These are phyloP conservation scores for Penicillium sp. DNA, from an alignment of 2,329 filamentous ascomycete species.

Conservation along the genomic window DNA sequence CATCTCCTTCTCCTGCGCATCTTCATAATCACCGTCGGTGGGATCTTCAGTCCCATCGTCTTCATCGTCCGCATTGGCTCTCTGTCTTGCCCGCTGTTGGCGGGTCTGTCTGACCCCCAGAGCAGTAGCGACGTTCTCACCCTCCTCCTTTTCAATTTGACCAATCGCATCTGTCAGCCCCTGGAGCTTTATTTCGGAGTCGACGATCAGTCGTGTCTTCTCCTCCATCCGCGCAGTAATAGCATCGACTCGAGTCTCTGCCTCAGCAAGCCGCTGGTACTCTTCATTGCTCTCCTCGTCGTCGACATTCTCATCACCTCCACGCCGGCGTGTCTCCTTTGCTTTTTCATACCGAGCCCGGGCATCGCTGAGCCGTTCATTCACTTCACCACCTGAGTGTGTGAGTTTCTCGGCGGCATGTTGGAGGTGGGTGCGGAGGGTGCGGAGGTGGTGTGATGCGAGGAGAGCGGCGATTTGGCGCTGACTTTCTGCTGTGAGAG, in stretches of 20 bases:
- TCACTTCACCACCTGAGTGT: slow-evolving; percentile 52
- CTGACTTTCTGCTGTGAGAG: slow-evolving; percentile 50
- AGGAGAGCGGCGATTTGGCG: slow-evolving; percentile 48
- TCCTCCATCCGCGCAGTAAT: slow-evolving; percentile 58
- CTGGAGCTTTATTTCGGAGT: slow-evolving; percentile 51
- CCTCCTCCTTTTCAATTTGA: slow-evolving; percentile 42
- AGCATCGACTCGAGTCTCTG: slow-evolving; percentile 48
- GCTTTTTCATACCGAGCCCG: slow-evolving; percentile 37
- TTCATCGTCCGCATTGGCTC: slow-evolving; percentile 26
- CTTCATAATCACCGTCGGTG: slow-evolving; percentile 44
- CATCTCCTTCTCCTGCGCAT: slow-evolving; percentile 38
- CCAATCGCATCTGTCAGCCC: slow-evolving; percentile 45
- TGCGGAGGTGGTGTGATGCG: slow-evolving; percentile 40
- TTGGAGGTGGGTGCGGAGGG: slow-evolving; percentile 50
- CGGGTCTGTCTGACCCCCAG: slow-evolving; percentile 32
- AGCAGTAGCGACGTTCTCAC: slow-evolving; percentile 30
- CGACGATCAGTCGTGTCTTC: slow-evolving; percentile 57
- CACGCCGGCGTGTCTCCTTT: slow-evolving; percentile 30
- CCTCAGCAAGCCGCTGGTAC: slow-evolving; percentile 41
- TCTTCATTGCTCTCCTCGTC: slow-evolving; percentile 27
- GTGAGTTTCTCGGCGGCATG: slow-evolving; percentile 49
- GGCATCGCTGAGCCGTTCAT: slow-evolving; percentile 51
- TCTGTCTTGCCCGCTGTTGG: slow-evolving; percentile 14
- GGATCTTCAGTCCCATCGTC: slow-evolving; percentile 37
- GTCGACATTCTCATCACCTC: slow-evolving; percentile 23